Evolutionary conservation across 1,139 yeast species (phyloP), one percentile per base, ranked within the genome.

Genomic region (Yamadazyma triangularis): DNA sequence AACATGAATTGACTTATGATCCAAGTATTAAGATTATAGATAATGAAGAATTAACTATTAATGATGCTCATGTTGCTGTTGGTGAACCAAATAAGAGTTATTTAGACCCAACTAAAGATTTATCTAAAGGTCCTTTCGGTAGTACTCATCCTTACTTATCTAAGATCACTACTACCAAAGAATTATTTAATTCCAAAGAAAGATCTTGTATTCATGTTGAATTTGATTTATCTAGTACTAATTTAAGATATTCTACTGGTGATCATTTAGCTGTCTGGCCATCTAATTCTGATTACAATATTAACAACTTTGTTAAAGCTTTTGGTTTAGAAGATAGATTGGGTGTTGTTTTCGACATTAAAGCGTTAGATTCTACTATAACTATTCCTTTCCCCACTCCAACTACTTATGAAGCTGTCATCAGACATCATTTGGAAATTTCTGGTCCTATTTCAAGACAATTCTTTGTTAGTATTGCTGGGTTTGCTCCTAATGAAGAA

Each of bases 251-350:
- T 58, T 70, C 88, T 31, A 91, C 98, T 8, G 98, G 98, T 56
- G 98, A 91, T 56, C 98, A 91, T 60, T 64, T 91, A 45, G 97
- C 96, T 9, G 66, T 91, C 37, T 85, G 96, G 94, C 91, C 97
- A 24, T 86, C 93, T 25, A 91, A 91, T 58, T 68, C 94, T 4
- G 70, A 81, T 51, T 87, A 80, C 51, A 79, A 85, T 48, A 80
- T 88, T 26, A 69, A 64, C 13, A 65, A 70, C 25, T 83, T 91
- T 47, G 60, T 83, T 40, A 48, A 64, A 30, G 78, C 85, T 8
- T 76, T 89, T 41, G 82, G 76, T 23, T 67, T 91, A 39, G 49
- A 58, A 18, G 68, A 64, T 25, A 76, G 75, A 45, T 67, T 66
- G 38, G 65, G 78, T 35, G 50, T 56, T 3, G 83, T 84, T 5